A percentile compares a stretch with the other conserved stretches of the same genome.
Evolutionary conservation across 1,284 basidiomycete species (phyloP).

Genomic region (Tremellales sp.): DNA sequence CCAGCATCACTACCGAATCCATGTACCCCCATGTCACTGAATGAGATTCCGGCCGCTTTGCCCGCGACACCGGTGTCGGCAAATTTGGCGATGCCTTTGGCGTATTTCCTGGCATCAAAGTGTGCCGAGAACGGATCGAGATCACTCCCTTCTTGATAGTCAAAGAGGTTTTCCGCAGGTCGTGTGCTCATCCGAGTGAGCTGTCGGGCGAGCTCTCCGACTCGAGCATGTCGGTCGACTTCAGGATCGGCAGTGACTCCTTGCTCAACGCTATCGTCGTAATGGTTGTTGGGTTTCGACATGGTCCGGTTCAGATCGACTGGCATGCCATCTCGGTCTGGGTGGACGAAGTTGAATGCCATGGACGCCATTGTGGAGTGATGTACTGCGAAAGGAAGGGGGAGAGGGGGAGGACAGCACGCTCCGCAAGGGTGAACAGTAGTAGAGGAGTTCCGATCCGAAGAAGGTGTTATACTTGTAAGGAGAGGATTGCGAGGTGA

Average conservation of each 20-base stretch:
- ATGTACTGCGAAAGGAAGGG: no score
- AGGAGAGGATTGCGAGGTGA: no score
- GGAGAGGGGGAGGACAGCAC: no score
- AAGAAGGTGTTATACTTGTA: no score
- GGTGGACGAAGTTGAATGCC: no score
- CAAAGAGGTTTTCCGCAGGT: slow-evolving; percentile 21
- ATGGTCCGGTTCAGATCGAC: neutral
- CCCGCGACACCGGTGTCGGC: slow-evolving; percentile 35
- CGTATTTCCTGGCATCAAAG: slow-evolving; percentile 50
- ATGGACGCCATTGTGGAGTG: no score
- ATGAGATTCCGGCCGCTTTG: slow-evolving; percentile 51
- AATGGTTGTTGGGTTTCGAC: neutral
- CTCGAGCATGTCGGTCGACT: slow-evolving; percentile 18
- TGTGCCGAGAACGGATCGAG: slow-evolving; percentile 50
- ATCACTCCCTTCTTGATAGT: slow-evolving; percentile 38
- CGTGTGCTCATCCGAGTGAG: slow-evolving; percentile 29
- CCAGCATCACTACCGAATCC: slow-evolving; percentile 51
- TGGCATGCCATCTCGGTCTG: slow-evolving; percentile 2
- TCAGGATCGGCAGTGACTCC: neutral
- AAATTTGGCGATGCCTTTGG: slow-evolving; percentile 37
- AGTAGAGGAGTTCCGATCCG: no score
- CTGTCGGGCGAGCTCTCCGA: slow-evolving; percentile 31
- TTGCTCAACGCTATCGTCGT: slow-evolving; percentile 9
- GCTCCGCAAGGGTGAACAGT: no score
- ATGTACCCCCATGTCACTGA: slow-evolving; percentile 51